Percentiles rank a stretch among this genome's conserved stretches.
phyloP scores from a whole-genome alignment of 2,329 filamentous ascomycete genomes.

The Whalleya microplaca region DNA sequence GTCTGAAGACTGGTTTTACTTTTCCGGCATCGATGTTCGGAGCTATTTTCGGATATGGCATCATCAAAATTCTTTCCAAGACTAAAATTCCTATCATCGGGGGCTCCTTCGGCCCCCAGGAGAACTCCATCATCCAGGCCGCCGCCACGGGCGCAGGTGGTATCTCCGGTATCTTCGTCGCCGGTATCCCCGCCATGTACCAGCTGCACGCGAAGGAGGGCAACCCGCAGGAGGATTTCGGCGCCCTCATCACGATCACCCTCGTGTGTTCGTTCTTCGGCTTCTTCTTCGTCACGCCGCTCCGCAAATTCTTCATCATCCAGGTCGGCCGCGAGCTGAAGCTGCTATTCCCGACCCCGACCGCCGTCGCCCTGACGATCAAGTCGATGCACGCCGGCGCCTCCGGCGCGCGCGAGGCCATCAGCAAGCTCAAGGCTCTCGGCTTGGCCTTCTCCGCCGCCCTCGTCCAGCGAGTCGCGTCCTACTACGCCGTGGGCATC shows the following conservation, averaged over 20 bases:
- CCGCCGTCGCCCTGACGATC: slow-evolving; percentile 63
- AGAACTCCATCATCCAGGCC: slow-evolving; percentile 61
- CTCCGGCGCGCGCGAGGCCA: slow-evolving; percentile 52
- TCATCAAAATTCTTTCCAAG: slow-evolving; percentile 53
- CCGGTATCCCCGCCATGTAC: slow-evolving; percentile 59
- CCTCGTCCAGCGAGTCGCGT: slow-evolving; percentile 55
- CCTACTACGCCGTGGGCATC: slow-evolving; percentile 60
- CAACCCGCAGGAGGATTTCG: slow-evolving; percentile 56
- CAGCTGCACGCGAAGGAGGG: slow-evolving; percentile 51
- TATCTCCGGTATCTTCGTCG: slow-evolving; percentile 57
- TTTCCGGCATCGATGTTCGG: slow-evolving; percentile 50
- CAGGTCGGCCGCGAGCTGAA: slow-evolving; percentile 63
- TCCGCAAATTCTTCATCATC: slow-evolving; percentile 71
- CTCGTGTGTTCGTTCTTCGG: slow-evolving; percentile 67
- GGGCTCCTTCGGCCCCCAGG: slow-evolving; percentile 58
- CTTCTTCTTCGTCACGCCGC: slow-evolving; percentile 64
- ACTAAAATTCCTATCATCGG: slow-evolving; percentile 55
- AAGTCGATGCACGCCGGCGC: slow-evolving; percentile 61
- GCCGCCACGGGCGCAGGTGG: slow-evolving; percentile 59
- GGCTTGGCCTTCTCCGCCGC: slow-evolving; percentile 51
- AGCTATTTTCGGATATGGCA: slow-evolving; percentile 59
- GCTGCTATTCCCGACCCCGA: slow-evolving; percentile 62
- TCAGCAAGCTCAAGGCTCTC: slow-evolving; percentile 59
- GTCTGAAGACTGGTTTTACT: slow-evolving; percentile 51
- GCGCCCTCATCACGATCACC: slow-evolving; percentile 62